Conservation (phyloP, 495 filamentous ascomycete genomes). For the Neurospora sp. region DNA sequence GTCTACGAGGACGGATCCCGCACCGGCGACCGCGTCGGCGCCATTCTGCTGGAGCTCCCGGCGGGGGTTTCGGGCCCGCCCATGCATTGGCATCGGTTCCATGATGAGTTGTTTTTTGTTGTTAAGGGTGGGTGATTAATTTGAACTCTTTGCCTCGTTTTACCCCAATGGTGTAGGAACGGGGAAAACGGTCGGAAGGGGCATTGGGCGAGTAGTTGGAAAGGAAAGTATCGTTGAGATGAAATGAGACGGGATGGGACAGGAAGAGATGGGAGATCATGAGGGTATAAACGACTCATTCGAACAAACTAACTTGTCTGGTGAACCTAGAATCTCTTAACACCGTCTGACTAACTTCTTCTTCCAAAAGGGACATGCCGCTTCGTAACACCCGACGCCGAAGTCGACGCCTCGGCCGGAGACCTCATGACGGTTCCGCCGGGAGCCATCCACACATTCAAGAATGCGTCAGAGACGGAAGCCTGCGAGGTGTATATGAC, state of each 20-base stretch:
- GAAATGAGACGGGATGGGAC: neutral
- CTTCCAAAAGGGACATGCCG: conserved; percentile 14
- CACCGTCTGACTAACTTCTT: neutral
- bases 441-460: conserved; percentile 44
- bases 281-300: neutral
- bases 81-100: conserved; percentile 34
- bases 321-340: neutral
- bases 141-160: no score
- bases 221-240: no score
- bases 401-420: conserved; percentile 36
- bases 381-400: conserved; percentile 31
- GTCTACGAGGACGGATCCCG: conserved; percentile 24
- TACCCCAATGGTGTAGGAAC: no score
- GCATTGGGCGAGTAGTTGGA: no score
- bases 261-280: neutral
- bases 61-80: conserved; percentile 37
- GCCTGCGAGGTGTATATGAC: conserved; percentile 47
- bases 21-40: conserved; percentile 39
- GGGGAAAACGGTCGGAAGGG: neutral
- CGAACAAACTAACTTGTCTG: neutral
- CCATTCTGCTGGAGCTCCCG: conserved; percentile 36
- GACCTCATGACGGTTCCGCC: conserved; percentile 44
- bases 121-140: conserved; percentile 30
- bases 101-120: conserved; percentile 47
- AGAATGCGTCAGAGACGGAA: conserved; percentile 40